Percentiles rank a stretch among this genome's conserved stretches.
Evolutionary conservation across 371 early-diverging fungal species (phyloP).

Genomic region (Thermomucor indicae-seudaticae): DNA sequence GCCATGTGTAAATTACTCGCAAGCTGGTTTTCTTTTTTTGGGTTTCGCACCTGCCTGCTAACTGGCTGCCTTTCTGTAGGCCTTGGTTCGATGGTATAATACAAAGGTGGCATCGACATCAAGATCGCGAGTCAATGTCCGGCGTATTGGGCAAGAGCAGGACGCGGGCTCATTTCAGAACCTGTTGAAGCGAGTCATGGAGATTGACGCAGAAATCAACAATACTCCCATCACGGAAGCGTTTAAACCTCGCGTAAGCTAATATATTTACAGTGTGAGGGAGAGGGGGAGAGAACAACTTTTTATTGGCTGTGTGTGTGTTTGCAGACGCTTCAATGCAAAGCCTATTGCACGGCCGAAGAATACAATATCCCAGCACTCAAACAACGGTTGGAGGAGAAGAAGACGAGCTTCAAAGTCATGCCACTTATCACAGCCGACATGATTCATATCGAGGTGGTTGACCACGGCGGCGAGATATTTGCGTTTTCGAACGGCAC

Average conservation of each 20-base stretch:
- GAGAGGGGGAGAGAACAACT: not conserved
- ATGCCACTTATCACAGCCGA: conserved; percentile 6
- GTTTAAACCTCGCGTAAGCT: conserved; percentile 21
- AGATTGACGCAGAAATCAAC: conserved; percentile 26
- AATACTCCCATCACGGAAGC: conserved; percentile 2
- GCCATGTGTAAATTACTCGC: no score
- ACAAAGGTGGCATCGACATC: no score
- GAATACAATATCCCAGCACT: conserved; percentile 4
- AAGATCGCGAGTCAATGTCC: conserved; percentile 6
- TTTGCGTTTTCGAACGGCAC: conserved; percentile 26
- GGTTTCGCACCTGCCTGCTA: no score
- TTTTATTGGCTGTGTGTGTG: not conserved
- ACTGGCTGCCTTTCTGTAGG: no score
- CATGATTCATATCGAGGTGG: conserved; percentile 12
- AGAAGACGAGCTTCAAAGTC: not conserved
- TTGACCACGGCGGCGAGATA: conserved; percentile 24
- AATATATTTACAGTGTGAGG: not conserved
- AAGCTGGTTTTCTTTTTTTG: no score
- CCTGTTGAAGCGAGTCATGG: conserved; percentile 25
- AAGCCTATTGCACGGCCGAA: conserved; percentile 22
- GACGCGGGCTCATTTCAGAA: conserved; percentile 29
- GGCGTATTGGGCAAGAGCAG: conserved; percentile 19
- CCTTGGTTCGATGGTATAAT: no score
- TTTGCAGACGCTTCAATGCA: conserved; percentile 20
- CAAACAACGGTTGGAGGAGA: no score